Percentiles rank a stretch among this genome's conserved stretches.
Evolutionary conservation across 371 early-diverging fungal genomes (phyloP).

Genomic region (Mucor ambiguus): DNA sequence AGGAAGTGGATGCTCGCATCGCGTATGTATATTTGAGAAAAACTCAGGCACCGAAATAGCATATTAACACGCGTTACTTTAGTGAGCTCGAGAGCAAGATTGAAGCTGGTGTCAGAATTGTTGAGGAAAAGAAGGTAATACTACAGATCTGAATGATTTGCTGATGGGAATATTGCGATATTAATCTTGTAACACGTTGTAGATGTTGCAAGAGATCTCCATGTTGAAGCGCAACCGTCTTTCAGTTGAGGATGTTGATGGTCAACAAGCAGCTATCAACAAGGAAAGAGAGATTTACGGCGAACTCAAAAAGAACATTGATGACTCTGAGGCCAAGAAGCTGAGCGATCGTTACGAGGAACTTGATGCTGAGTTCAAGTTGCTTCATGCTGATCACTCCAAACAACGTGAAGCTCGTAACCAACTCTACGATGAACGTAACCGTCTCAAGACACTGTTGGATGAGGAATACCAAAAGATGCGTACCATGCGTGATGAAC

Average conservation of each 20-base stretch:
- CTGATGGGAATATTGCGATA: background rate
- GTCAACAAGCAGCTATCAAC: slow-evolving; percentile 73
- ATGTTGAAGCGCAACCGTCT: slow-evolving; percentile 79
- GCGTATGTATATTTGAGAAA: slow-evolving; percentile 42
- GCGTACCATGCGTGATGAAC: slow-evolving; percentile 69
- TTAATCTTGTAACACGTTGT: background rate
- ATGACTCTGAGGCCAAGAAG: slow-evolving; percentile 64
- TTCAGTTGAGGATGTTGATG: slow-evolving; percentile 69
- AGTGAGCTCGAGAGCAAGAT: slow-evolving; percentile 80
- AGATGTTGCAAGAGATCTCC: slow-evolving; percentile 80
- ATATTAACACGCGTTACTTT: slow-evolving; percentile 29
- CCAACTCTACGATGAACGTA: slow-evolving; percentile 78
- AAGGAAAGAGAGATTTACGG: slow-evolving; percentile 69
- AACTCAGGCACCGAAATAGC: background rate
- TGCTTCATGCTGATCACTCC: slow-evolving; percentile 63
- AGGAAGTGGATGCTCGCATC: slow-evolving; percentile 81
- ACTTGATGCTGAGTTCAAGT: slow-evolving; percentile 69
- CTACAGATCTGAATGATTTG: slow-evolving; percentile 10
- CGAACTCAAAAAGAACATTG: slow-evolving; percentile 68
- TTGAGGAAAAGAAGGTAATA: slow-evolving; percentile 79
- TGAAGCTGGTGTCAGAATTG: slow-evolving; percentile 76
- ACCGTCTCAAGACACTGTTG: slow-evolving; percentile 68
- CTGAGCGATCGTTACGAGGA: slow-evolving; percentile 69
- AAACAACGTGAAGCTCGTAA: slow-evolving; percentile 65
- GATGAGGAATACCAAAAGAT: slow-evolving; percentile 72